A percentile compares a stretch with the other conserved stretches of the same genome.
Conservation (phyloP, 768 basidiomycete species). For the Coprinopsis strossmayeri region DNA sequence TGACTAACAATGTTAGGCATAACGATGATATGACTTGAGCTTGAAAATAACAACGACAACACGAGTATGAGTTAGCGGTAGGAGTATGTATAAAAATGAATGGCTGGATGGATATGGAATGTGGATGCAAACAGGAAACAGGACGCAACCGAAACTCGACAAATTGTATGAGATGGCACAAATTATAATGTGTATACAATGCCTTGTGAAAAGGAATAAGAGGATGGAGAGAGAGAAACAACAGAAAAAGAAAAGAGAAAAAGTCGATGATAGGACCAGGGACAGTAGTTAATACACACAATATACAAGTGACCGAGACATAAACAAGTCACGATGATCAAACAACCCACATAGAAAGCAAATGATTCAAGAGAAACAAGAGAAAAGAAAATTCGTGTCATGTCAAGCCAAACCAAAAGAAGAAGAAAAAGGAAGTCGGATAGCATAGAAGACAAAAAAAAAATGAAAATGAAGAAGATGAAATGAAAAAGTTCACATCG, state of each 20-base stretch:
- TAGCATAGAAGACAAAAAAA: constrained; percentile 8
- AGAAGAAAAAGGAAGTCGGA: constrained; percentile 10
- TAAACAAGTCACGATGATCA: too few species aligned
- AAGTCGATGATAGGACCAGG: constrained; percentile 3
- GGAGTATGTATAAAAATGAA: neutral
- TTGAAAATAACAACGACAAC: neutral
- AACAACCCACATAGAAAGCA: too few species aligned
- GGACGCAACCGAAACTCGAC: neutral
- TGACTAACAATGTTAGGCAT: neutral
- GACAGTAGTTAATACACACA: too few species aligned
- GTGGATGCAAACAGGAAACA: neutral
- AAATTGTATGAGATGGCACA: neutral
- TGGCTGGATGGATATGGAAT: neutral
- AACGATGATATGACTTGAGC: neutral
- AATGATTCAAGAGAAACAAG: too few species aligned
- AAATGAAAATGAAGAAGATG: neutral
- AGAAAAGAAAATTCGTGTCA: too few species aligned
- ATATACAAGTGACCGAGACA: too few species aligned
- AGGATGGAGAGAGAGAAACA: constrained; percentile 2
- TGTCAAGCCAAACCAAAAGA: neutral
- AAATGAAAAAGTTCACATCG: constrained; percentile 6
- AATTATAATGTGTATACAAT: neutral
- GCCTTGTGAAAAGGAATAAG: neutral
- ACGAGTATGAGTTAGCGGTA: neutral
- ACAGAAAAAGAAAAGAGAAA: constrained; percentile 6